phyloP scores from a whole-genome alignment of 192 early-diverging fungal species.

The Coemansia sp. region DNA sequence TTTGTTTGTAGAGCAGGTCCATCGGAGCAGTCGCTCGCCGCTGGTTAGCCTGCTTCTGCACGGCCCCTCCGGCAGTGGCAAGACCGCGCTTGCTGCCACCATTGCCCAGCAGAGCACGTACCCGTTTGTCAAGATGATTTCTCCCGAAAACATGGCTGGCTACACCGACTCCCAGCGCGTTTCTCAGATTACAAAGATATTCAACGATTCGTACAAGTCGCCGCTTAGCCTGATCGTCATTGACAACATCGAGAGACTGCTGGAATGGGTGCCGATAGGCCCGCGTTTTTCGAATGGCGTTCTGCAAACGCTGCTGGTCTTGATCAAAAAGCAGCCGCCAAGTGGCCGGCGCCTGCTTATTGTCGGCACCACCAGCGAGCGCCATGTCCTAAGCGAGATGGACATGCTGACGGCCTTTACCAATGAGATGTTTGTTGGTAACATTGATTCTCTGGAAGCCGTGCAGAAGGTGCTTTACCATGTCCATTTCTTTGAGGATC shows the following conservation, averaged over 20 bases:
- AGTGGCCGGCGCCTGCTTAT: conserved; percentile 84
- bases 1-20: conserved; percentile 70
- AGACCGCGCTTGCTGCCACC: conserved; percentile 93
- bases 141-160: conserved; percentile 94
- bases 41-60: conserved; percentile 88
- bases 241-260: conserved; percentile 88
- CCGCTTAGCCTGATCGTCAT: conserved; percentile 91
- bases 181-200: conserved; percentile 86
- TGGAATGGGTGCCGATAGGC: conserved; percentile 95
- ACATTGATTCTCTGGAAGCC: conserved; percentile 65
- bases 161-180: conserved; percentile 81
- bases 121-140: conserved; percentile 96
- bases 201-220: conserved; percentile 96
- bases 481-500: conserved; percentile 66
- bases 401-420: conserved; percentile 84
- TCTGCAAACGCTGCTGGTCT: conserved; percentile 87
- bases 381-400: conserved; percentile 79
- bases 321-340: conserved; percentile 89
- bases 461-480: conserved; percentile 63
- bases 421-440: conserved; percentile 76
- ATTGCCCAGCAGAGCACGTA: conserved; percentile 87
- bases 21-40: conserved; percentile 77
- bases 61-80: conserved; percentile 84
- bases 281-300: conserved; percentile 91
- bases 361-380: conserved; percentile 82